Conservation (phyloP, 2,329 filamentous ascomycete genomes). For the Myriosclerotinia scirpicola region DNA sequence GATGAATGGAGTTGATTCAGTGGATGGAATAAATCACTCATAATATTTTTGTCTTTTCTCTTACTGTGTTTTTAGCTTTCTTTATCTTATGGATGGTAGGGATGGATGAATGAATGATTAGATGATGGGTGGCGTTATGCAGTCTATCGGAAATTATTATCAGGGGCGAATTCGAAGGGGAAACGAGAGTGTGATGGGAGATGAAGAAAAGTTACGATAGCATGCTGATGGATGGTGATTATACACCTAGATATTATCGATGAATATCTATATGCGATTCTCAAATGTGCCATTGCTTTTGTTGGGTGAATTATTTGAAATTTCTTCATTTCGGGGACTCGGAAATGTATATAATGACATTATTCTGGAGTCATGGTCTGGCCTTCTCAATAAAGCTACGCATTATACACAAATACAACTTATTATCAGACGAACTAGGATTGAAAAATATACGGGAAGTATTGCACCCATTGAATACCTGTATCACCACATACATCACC, state of each 20-base stretch:
- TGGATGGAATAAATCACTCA: constrained; percentile 13
- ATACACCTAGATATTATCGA: constrained; percentile 1
- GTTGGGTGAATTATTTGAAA: neutral
- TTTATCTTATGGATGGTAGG: constrained; percentile 11
- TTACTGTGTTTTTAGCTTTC: constrained; percentile 15
- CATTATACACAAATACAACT: too few relatives aligned
- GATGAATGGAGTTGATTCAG: constrained; percentile 5
- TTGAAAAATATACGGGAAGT: too few relatives aligned
- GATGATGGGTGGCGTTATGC: constrained; percentile 18
- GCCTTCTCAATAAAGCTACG: too few relatives aligned
- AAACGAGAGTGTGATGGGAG: neutral
- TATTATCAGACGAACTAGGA: too few relatives aligned
- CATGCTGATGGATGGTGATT: neutral
- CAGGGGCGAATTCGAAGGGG: neutral
- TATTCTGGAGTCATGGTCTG: too few relatives aligned
- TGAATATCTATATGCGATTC: constrained; percentile 1
- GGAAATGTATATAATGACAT: neutral
- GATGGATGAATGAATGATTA: constrained; percentile 17
- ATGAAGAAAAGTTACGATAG: neutral
- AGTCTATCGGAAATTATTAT: constrained; percentile 2
- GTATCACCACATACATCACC: too few relatives aligned
- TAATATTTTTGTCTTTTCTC: neutral
- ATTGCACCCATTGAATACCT: too few relatives aligned
- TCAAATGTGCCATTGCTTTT: neutral
- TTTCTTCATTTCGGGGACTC: too few relatives aligned